A percentile compares a stretch with the other conserved stretches of the same genome.
These are phyloP conservation scores for Diutina ranongensis DNA, from an alignment of 1,139 yeast species.

Conservation along the genomic window DNA sequence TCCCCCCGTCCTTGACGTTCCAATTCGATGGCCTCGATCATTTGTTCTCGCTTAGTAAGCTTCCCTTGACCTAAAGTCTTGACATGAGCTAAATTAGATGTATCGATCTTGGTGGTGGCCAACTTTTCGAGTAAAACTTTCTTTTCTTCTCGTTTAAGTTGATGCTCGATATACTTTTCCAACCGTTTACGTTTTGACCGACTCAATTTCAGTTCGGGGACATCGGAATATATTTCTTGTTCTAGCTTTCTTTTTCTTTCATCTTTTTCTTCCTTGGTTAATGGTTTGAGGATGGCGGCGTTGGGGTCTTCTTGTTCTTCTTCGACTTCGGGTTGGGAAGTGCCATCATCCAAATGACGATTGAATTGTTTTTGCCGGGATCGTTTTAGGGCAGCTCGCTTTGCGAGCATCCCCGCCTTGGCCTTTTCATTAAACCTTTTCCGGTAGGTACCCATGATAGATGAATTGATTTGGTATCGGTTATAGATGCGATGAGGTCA, in stretches of 20 bases:
- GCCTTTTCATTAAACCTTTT: conserved; percentile 80
- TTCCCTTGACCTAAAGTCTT: conserved; percentile 71
- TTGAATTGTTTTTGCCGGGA: conserved; percentile 60
- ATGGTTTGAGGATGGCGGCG: conserved; percentile 42
- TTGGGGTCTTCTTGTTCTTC: conserved; percentile 37
- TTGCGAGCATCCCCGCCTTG: conserved; percentile 73
- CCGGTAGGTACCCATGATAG: conserved; percentile 67
- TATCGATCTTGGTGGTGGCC: conserved; percentile 60
- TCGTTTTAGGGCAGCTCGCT: conserved; percentile 56
- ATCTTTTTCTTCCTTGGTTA: conserved; percentile 45
- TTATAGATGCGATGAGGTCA: conserved; percentile 2
- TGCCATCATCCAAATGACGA: conserved; percentile 29
- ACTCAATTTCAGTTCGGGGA: conserved; percentile 58
- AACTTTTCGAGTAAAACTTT: conserved; percentile 66
- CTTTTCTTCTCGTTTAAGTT: conserved; percentile 81
- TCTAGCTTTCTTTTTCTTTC: conserved; percentile 57
- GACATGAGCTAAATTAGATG: conserved; percentile 55
- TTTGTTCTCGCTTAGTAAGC: conserved; percentile 58
- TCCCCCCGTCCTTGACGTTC: conserved; percentile 67
- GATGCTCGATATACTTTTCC: conserved; percentile 77
- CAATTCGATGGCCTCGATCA: conserved; percentile 62
- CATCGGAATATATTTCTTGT: conserved; percentile 41
- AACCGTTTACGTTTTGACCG: conserved; percentile 65
- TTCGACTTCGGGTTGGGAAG: conserved; percentile 6
- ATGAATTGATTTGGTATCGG: neutral